A percentile compares a stretch with the other conserved stretches of the same genome.
Evolutionary conservation across 176 grass and related monocot genomes (phyloP).

Genomic region (Cocos nucifera): DNA sequence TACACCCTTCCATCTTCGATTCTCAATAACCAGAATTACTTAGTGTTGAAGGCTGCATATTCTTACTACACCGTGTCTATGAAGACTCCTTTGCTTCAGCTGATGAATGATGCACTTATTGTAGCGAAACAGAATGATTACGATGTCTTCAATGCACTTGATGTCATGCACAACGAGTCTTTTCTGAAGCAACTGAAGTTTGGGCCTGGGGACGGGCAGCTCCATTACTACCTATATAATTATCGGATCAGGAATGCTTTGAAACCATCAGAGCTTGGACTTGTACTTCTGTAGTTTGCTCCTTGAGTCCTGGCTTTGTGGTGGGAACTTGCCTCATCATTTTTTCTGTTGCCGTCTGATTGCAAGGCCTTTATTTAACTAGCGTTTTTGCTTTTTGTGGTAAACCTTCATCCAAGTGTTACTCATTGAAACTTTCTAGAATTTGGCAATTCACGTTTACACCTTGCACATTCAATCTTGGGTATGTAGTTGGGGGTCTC

Average conservation of each 20-base stretch:
- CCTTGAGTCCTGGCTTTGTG: not conserved
- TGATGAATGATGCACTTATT: conserved; percentile 90
- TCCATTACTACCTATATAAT: conserved; percentile 98
- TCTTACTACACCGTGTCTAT: conserved; percentile 92
- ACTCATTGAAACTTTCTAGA: no score
- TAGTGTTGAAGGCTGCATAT: conserved; percentile 78
- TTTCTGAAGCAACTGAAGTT: conserved; percentile 97
- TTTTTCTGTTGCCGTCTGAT: not conserved
- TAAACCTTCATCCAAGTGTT: no score
- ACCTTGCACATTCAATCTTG: no score
- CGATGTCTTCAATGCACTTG: conserved; percentile 96
- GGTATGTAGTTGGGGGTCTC: no score
- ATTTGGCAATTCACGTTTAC: no score
- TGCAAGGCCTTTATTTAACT: not conserved
- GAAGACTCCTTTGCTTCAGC: conserved; percentile 77
- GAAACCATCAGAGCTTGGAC: conserved; percentile 72
- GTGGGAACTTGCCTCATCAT: not conserved
- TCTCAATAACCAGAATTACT: conserved; percentile 85
- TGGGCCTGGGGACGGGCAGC: conserved; percentile 91
- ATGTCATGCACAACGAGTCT: conserved; percentile 87
- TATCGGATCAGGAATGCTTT: conserved; percentile 64
- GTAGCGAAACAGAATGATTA: conserved; percentile 85
- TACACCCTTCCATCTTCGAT: conserved; percentile 84
- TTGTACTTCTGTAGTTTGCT: conserved; percentile 74
- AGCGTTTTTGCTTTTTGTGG: no score